These are phyloP conservation scores for Blastomyces gilchristii DNA, from an alignment of 2,329 filamentous ascomycete species.

Conservation along the genomic window DNA sequence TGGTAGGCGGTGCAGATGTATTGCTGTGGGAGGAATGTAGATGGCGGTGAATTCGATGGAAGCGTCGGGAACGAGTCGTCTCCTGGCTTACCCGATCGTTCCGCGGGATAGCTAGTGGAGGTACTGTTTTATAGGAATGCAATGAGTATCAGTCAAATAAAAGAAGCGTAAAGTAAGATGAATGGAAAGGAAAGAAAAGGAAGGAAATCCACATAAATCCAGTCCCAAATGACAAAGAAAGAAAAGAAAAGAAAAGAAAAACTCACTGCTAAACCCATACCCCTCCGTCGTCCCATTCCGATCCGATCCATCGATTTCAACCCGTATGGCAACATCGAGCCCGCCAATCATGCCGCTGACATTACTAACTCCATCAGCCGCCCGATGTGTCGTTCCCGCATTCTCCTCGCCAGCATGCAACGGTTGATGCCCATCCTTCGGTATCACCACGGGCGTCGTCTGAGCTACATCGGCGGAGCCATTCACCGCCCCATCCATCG, in stretches of 20 bases:
- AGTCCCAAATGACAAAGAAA: neutral
- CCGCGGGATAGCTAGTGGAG: neutral
- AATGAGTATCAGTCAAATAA: neutral
- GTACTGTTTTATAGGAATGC: neutral
- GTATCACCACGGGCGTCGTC: conserved; percentile 22
- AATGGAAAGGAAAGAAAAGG: neutral
- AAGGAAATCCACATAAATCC: neutral
- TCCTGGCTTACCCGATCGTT: neutral
- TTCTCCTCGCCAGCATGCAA: conserved; percentile 67
- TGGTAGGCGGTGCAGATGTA: neutral
- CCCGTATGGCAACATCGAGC: conserved; percentile 36
- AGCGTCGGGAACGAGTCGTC: neutral
- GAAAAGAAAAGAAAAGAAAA: neutral
- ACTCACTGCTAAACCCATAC: conserved; percentile 42
- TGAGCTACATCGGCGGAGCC: conserved; percentile 13
- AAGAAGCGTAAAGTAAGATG: neutral
- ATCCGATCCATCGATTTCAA: conserved; percentile 39
- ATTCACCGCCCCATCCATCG: conserved; percentile 18
- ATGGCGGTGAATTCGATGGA: neutral
- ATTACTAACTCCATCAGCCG: conserved; percentile 44
- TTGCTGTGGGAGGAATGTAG: conserved; percentile 1
- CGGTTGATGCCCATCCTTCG: conserved; percentile 57
- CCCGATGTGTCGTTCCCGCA: conserved; percentile 68
- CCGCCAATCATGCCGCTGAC: conserved; percentile 32
- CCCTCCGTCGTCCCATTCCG: conserved; percentile 35